Evolutionary conservation across 192 early-diverging fungal species (phyloP), one percentile per base, ranked within the genome.

Genomic region (Coemansia sp.): DNA sequence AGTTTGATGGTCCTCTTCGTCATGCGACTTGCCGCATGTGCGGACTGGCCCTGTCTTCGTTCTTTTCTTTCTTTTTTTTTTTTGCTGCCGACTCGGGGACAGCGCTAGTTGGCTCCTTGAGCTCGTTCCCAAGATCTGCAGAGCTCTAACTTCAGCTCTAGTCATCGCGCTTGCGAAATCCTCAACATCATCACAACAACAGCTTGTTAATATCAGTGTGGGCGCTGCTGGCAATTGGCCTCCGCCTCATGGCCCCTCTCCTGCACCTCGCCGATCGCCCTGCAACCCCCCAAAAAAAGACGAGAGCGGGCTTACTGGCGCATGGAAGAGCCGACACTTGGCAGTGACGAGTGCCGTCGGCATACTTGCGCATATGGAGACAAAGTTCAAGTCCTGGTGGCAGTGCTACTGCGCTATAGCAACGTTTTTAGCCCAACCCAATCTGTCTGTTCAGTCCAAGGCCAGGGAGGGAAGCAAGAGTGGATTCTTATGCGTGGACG

Each of bases 211-310:
- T 41, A 19, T 11, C 45, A 65, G 34, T 32, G 63, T 64, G 27
- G 48, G 63, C 63, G 45, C 29, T 58, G 29, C 15, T n/a, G 29
- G 27, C 29, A 21, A 48, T 48, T 48, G 46, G 46, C 8, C n/a
- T 48, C 46, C 5, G 19, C 46, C 46, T 19, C n/a, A 19, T 65
- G 63, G 45, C 45, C 10, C 36, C 25, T 41, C 34, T 44, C 44
- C 44, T 65, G 63, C 63, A 50, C 27, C 29, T 50, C 27, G 63
- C 25, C 63, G 63, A 65, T 65, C 63, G 15, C 45, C 63, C 45
- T 50, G 63, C 63, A 36, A 45, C 17, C n/a, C 46, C 46, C 46
- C 46, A 48, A 48, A 48, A 48, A n/a, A 48, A 32, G 23, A 36
- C 34, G 5, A 32, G 12, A 11, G 55, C 55, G 15, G 55, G 15